Evolutionary conservation across 179 eudicot genomes (phyloP).

Genomic region (Camellia oleifera): DNA sequence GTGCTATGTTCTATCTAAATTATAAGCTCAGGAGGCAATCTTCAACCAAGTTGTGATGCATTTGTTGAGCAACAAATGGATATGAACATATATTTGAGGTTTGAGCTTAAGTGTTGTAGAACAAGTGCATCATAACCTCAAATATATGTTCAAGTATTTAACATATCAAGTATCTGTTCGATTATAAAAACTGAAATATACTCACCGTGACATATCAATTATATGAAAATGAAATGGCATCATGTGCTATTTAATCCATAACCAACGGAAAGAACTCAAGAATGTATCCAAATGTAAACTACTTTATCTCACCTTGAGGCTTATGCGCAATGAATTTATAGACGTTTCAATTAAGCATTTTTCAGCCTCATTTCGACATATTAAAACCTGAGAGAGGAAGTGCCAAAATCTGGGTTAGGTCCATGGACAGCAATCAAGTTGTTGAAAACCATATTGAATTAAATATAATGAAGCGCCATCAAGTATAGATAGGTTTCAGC

Average conservation of each 20-base stretch:
- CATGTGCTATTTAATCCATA: conserved; percentile 6
- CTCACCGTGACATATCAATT: not conserved
- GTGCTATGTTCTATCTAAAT: not conserved
- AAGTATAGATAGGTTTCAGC: not conserved
- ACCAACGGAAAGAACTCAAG: conserved; percentile 4
- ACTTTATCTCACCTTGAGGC: conserved; percentile 71
- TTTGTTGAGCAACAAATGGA: not conserved
- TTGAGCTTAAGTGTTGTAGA: not conserved
- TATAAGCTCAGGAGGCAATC: not conserved
- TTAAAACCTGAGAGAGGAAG: conserved; percentile 61
- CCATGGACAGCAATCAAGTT: conserved; percentile 1
- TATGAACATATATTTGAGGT: not conserved
- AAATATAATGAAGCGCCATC: not conserved
- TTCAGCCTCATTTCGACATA: conserved; percentile 97
- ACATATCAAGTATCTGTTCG: not conserved
- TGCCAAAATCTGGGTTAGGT: conserved; percentile 13
- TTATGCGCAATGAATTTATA: conserved; percentile 85
- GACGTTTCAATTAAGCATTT: conserved; percentile 97
- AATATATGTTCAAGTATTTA: too few relatives aligned
- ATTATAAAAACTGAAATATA: not conserved
- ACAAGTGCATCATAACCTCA: not conserved
- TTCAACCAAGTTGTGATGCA: conserved; percentile 1
- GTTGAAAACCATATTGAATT: not conserved
- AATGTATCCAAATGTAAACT: not conserved
- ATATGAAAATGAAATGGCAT: not conserved